Evolutionary conservation across 2,329 filamentous ascomycete species (phyloP), one percentile per base, ranked within the genome.

Genomic region (Fusarium tjaetaba): DNA sequence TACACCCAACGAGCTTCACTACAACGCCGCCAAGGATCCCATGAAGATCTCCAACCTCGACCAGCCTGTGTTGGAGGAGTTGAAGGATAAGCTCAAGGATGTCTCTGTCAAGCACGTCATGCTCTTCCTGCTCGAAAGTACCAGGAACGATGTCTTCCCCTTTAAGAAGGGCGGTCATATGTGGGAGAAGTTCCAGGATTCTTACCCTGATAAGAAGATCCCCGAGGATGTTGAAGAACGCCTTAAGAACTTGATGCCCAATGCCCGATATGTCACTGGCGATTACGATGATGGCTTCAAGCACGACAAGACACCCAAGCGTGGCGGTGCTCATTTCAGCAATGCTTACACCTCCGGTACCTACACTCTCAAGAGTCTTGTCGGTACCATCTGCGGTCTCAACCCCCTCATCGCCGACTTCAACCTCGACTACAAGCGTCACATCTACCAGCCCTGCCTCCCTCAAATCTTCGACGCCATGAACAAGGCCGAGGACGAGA

Each of bases 391-490:
- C 20, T 86, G 84, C 46, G 84, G 84, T 15, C 72, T 85, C 43
- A 79, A 78, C 1, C 84, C 85, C 0, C 70, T 86, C 38, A 79
- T 84, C 5, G 81, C 80, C 14, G 84, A 86, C 53, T 84, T 84
- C 63, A 85, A 86, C 45, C 77, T 80, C 41, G 84, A 86, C 59
- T 82, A 80, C 58, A 71, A 79, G 11, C 78, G 84, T 38, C 81
- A 85, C 56, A 78, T 85, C 43, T 86, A 86, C 65, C 83, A 86
- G 34, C 84, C 84, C 0, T 86, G 84, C 39, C 70, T 86, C 45
- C 81, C 85, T 9, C 85, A 83, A 6, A 73, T 82, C 18, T 76
- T 83, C 14, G 76, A 84, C 11, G 78, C 78, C 15, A 65, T 84
- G 59, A 83, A 82, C 69, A 58, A 70, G 10, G 58, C 80, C 2